Percentiles rank a stretch among this genome's conserved stretches.
Evolutionary conservation across 768 basidiomycete species (phyloP).

Genomic region (Terana coerulea): DNA sequence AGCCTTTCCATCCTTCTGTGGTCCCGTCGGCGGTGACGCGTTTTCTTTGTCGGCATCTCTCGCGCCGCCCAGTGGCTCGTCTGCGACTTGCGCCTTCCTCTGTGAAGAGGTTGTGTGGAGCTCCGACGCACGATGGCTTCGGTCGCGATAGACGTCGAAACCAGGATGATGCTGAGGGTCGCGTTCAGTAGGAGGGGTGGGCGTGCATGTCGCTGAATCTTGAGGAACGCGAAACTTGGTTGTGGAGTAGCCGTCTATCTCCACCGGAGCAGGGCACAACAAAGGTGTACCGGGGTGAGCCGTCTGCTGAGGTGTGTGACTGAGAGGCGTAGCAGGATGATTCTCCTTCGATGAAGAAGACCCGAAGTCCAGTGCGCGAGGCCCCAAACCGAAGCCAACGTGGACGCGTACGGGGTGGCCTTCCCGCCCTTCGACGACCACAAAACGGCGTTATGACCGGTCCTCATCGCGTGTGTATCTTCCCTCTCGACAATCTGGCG

Average conservation of each 20-base stretch:
- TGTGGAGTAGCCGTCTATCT: conserved; percentile 1
- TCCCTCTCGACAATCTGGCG: conserved; percentile 60
- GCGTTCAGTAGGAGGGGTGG: conserved; percentile 39
- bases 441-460: conserved; percentile 32
- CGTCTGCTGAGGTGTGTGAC: neutral
- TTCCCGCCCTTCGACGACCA: conserved; percentile 37
- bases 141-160: conserved; percentile 54
- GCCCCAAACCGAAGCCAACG: conserved; percentile 43
- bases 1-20: neutral
- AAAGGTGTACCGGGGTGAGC: neutral
- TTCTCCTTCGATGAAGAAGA: conserved; percentile 13
- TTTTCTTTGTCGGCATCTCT: conserved; percentile 56
- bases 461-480: conserved; percentile 39
- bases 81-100: too few relatives aligned
- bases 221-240: neutral
- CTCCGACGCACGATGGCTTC: conserved; percentile 1
- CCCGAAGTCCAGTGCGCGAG: conserved; percentile 52
- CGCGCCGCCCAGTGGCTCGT: neutral
- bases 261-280: neutral
- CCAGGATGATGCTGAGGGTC: conserved; percentile 67
- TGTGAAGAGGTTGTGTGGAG: neutral
- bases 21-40: conserved; percentile 31
- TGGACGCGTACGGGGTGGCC: conserved; percentile 38
- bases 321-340: neutral
- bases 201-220: neutral